Evolutionary conservation across 2,329 filamentous ascomycete genomes (phyloP), one percentile per base, ranked within the genome.

Genomic region (Akanthomyces dipterigenus): DNA sequence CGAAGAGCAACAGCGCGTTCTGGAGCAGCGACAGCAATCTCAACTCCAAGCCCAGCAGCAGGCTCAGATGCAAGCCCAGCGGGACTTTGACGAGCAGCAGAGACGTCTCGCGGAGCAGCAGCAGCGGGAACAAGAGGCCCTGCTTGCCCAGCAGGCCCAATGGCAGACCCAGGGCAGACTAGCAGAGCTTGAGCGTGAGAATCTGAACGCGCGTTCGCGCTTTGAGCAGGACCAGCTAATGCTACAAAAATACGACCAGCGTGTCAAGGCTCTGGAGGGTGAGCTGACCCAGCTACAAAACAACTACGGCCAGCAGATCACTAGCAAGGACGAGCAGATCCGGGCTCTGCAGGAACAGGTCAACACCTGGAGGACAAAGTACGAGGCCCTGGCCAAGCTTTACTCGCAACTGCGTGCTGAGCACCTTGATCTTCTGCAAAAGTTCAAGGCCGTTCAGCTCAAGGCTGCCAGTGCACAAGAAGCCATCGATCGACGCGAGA

Each of bases 391-490:
- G 55, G 95, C 95, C 26, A 99, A 98, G 78, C 82, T 99, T 16
- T 99, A 99, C 77, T 97, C 93, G 8, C 95, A 99, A 76, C 80
- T 99, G 64, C 89, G 95, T 57, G 89, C 95, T 66, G 95, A 99
- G 75, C 95, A 99, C 77, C 81, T 99, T 36, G 93, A 98, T 70
- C 83, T 99, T 16, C 80, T 99, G 49, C 91, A 96, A 71, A 98
- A 96, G 72, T 98, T 96, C 78, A 99, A 99, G 82, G 82, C 88
- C 7, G 90, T 97, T 42, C 96, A 98, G 74, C 82, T 98, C 65
- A 99, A 98, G 81, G 95, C 95, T 1, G 92, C 93, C 18, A 98
- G 93, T 5, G 95, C 95, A 0, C 93, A 98, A 72, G 95, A 99
- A 77, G 95, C 95, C 1, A 96, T 98, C 65, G 95, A 98, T 62